Evolutionary conservation across 2,329 filamentous ascomycete species (phyloP).

Genomic region (Leptosphaerulina australis): DNA sequence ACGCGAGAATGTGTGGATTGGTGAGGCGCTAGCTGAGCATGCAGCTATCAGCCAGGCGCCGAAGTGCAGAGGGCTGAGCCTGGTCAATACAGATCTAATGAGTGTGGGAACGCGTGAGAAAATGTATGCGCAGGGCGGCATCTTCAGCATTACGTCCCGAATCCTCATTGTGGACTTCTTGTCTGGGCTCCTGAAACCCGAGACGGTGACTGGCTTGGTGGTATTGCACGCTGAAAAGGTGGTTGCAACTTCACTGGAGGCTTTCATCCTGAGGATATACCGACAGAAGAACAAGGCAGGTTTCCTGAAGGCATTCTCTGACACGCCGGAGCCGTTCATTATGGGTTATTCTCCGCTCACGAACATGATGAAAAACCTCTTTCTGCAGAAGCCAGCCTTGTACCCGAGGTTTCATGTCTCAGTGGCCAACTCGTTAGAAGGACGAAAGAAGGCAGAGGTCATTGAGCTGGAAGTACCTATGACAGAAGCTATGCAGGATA

Average conservation of each 20-base stretch:
- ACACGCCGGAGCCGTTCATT: conserved; percentile 88
- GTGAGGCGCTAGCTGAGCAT: conserved; percentile 93
- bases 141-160: conserved; percentile 94
- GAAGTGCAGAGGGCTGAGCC: conserved; percentile 80
- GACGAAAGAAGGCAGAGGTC: conserved; percentile 90
- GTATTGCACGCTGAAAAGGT: conserved; percentile 88
- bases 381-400: conserved; percentile 83
- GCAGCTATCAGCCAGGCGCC: conserved; percentile 85
- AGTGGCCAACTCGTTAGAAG: conserved; percentile 87
- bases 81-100: conserved; percentile 94
- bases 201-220: conserved; percentile 84
- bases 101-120: conserved; percentile 87
- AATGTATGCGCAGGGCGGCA: conserved; percentile 86
- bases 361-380: conserved; percentile 90
- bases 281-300: conserved; percentile 92
- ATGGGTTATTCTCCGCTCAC: conserved; percentile 86
- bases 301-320: conserved; percentile 95
- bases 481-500: conserved; percentile 90
- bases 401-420: conserved; percentile 94
- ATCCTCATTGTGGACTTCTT: conserved; percentile 94
- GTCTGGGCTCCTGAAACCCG: conserved; percentile 79
- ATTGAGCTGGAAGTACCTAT: conserved; percentile 96
- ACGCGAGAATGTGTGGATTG: conserved; percentile 94
- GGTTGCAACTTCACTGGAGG: conserved; percentile 85
- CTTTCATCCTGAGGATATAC: conserved; percentile 93